Percentiles rank a stretch among this genome's conserved stretches.
Conservation (phyloP, 176 grass and related monocot genomes). For the Ananas comosus region DNA sequence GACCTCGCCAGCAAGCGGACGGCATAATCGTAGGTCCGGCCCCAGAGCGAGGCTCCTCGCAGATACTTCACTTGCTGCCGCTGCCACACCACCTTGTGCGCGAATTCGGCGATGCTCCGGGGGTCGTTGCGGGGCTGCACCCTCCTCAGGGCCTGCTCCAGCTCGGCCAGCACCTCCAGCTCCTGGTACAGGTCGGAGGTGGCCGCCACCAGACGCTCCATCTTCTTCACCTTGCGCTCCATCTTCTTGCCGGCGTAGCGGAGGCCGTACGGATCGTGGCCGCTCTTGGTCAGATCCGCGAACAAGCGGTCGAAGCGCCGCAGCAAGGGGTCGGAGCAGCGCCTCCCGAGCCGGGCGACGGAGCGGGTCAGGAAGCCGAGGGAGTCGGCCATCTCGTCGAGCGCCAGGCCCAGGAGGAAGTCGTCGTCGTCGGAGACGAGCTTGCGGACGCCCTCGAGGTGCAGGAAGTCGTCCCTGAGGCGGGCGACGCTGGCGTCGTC, state of each 20-base stretch:
- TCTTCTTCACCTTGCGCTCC: constrained; percentile 71
- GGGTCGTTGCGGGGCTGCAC: constrained; percentile 3
- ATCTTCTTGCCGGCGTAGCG: constrained; percentile 52
- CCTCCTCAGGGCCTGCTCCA: constrained; percentile 48
- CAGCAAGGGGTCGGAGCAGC: constrained; percentile 50
- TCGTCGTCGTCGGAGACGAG: constrained; percentile 50
- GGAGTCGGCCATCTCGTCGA: constrained; percentile 36
- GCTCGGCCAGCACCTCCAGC: constrained; percentile 60
- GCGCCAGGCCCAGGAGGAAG: constrained; percentile 40
- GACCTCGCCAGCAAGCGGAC: constrained; percentile 65
- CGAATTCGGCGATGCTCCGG: constrained; percentile 9
- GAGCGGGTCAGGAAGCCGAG: constrained; percentile 24
- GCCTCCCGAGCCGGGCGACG: constrained; percentile 21
- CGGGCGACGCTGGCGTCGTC: constrained; percentile 21
- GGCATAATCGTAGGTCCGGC: constrained; percentile 52
- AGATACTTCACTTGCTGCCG: constrained; percentile 55
- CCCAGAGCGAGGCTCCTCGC: constrained; percentile 53
- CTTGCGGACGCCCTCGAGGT: constrained; percentile 52
- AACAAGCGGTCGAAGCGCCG: constrained; percentile 46
- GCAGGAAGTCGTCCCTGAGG: constrained; percentile 25
- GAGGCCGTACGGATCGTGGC: constrained; percentile 37
- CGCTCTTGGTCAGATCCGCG: constrained; percentile 26
- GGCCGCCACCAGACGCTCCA: constrained; percentile 46
- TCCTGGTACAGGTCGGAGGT: constrained; percentile 50
- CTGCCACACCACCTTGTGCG: constrained; percentile 44